Evolutionary conservation across 2,329 filamentous ascomycete genomes (phyloP), one percentile per base, ranked within the genome.

Genomic region (Thyridium curvatum): DNA sequence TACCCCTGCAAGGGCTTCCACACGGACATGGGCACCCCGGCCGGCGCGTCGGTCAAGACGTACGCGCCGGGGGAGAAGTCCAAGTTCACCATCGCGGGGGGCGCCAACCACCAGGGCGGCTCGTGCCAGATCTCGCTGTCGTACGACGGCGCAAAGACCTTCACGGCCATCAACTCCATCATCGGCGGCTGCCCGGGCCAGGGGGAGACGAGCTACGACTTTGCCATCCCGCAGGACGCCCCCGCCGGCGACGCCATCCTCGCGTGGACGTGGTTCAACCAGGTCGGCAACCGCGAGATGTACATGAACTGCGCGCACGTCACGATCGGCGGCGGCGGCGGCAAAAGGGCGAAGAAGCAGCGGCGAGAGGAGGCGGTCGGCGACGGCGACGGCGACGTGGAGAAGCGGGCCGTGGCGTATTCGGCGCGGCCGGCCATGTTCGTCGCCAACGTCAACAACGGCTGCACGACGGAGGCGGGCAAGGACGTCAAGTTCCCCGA

Each of bases 241-340:
- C 77, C 78, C 26, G 53, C 61, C 43, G 67, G 61, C 60, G 74
- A 80, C 28, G 82, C 78, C 41, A 58, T 90, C 33, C 74, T 90
- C 37, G 78, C 79, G 30, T 91, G 86, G 86, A 79, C 78, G 18
- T 86, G 82, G 82, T 82, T 85, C 65, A 88, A 88, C 68, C 67
- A 79, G 47, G 61, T 84, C 31, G 85, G 86, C 18, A 89, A 89
- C 63, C 74, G 86, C 35, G 86, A 91, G 59, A 86, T 85, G 76
- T 93, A 93, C 72, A 88, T 88, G 82, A 87, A 88, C 64, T 93
- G 86, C 54, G 85, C 86, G 8, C 69, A 75, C 37, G 74, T 90
- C 50, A 77, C 74, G 45, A 79, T 89, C 54, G 61, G 57, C 39
- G 60, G 61, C 18, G 21, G n/a, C n/a, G n/a, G n/a, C n/a, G n/a